Evolutionary conservation across 768 basidiomycete species (phyloP).

Genomic region (Lanmaoa pseudosensibilis): DNA sequence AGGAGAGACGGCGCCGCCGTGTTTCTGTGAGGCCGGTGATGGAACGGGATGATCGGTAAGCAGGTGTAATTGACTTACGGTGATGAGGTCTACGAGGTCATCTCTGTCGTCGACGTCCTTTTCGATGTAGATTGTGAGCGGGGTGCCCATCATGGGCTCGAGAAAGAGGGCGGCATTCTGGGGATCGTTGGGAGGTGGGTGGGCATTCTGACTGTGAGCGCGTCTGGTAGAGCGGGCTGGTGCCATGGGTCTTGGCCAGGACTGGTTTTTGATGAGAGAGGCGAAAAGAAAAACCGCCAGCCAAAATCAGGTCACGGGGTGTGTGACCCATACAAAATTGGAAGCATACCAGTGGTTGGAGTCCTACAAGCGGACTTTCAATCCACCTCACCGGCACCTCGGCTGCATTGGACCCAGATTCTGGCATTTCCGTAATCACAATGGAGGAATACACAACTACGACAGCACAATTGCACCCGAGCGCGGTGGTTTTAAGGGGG

Average conservation of each 20-base stretch:
- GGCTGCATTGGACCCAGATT: neutral
- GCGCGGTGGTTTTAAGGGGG: neutral
- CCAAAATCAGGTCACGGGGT: slow-evolving; percentile 20
- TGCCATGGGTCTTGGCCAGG: slow-evolving; percentile 73
- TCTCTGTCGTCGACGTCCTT: slow-evolving; percentile 77
- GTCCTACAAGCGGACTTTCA: slow-evolving; percentile 30
- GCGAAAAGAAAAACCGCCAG: slow-evolving; percentile 13
- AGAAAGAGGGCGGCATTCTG: slow-evolving; percentile 59
- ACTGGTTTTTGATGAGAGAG: slow-evolving; percentile 28
- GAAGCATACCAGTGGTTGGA: slow-evolving; percentile 24
- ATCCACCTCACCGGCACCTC: slow-evolving; percentile 5
- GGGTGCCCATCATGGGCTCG: slow-evolving; percentile 79
- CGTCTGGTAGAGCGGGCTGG: slow-evolving; percentile 65
- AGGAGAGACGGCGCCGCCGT: slow-evolving; percentile 71
- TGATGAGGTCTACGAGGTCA: slow-evolving; percentile 58
- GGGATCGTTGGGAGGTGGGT: slow-evolving; percentile 33
- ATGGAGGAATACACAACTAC: neutral
- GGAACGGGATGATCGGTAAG: slow-evolving; percentile 2
- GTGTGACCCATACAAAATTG: slow-evolving; percentile 8
- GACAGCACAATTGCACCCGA: neutral
- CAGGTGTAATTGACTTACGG: slow-evolving; percentile 45
- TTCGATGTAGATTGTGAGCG: slow-evolving; percentile 74
- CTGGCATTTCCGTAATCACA: neutral
- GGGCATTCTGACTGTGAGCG: slow-evolving; percentile 37
- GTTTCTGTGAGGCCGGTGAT: slow-evolving; percentile 48